A percentile compares a stretch with the other conserved stretches of the same genome.
Conservation (phyloP, 1,284 basidiomycete species). For the Puccinia novopanici region DNA sequence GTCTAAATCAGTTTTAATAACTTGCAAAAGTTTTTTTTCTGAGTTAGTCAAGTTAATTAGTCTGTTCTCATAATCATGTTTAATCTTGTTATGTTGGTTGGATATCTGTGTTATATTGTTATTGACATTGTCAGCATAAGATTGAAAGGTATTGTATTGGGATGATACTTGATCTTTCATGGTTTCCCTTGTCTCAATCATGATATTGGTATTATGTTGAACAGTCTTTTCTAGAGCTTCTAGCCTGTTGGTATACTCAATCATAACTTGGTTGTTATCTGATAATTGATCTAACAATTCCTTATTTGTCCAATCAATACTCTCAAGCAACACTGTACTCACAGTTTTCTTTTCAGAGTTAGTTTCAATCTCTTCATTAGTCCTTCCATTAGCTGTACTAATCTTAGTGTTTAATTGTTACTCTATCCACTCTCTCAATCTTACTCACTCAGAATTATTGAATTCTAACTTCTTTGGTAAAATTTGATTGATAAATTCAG, state of each 20-base stretch:
- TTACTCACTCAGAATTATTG: no score
- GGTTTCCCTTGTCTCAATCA: neutral
- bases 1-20: neutral
- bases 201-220: neutral
- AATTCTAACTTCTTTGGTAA: no score
- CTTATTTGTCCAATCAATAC: neutral
- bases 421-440: no score
- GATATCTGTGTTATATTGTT: neutral
- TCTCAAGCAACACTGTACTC: neutral
- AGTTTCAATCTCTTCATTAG: neutral
- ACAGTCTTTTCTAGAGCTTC: neutral
- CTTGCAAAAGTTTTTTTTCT: neutral
- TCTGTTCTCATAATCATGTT: neutral
- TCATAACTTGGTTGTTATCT: neutral
- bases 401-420: no score
- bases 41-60: neutral
- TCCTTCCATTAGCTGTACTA: neutral
- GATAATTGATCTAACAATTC: neutral
- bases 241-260: neutral
- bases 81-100: neutral
- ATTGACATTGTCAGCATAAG: neutral
- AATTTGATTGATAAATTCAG: no score
- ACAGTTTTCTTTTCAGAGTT: neutral
- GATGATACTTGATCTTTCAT: neutral
- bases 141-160: neutral